Percentiles rank a stretch among this genome's conserved stretches.
Conservation (phyloP, 1,284 basidiomycete genomes). For the Moesziomyces antarcticus region DNA sequence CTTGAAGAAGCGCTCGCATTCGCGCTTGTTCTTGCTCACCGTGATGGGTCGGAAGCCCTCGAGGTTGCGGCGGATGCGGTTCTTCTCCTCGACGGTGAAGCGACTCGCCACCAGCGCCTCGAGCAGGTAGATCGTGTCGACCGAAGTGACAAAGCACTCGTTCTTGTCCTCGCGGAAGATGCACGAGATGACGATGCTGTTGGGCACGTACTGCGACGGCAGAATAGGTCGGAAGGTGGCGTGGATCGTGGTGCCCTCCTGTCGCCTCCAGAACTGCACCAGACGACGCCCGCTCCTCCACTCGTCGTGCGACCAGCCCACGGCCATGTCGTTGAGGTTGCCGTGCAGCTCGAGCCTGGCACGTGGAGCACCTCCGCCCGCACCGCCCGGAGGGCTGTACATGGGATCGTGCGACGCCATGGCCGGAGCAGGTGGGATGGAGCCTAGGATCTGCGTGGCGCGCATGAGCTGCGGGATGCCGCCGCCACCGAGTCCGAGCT, state of each 20-base stretch:
- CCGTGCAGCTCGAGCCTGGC: slow-evolving; percentile 68
- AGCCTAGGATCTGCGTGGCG: slow-evolving; percentile 40
- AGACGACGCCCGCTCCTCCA: slow-evolving; percentile 71
- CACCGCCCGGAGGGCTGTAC: slow-evolving; percentile 45
- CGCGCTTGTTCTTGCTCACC: slow-evolving; percentile 83
- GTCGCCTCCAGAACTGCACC: slow-evolving; percentile 72
- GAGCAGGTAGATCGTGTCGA: slow-evolving; percentile 91
- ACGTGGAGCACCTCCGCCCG: slow-evolving; percentile 40
- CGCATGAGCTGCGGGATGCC: slow-evolving; percentile 50
- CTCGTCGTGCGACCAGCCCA: slow-evolving; percentile 72
- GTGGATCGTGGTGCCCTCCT: slow-evolving; percentile 71
- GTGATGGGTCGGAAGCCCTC: slow-evolving; percentile 92
- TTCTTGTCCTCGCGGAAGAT: slow-evolving; percentile 85
- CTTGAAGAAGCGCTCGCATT: slow-evolving; percentile 87
- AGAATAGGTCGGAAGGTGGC: slow-evolving; percentile 70
- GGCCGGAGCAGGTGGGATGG: slow-evolving; percentile 17
- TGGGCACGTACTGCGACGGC: slow-evolving; percentile 68
- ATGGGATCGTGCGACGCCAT: slow-evolving; percentile 34
- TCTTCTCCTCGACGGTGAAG: slow-evolving; percentile 95
- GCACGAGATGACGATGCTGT: slow-evolving; percentile 77
- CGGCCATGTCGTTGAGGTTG: slow-evolving; percentile 71
- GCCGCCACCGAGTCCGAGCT: slow-evolving; percentile 26
- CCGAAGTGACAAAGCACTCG: slow-evolving; percentile 86
- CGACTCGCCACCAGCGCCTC: slow-evolving; percentile 84
- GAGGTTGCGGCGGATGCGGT: slow-evolving; percentile 90